Evolutionary conservation across 345 rosid genomes (phyloP).

Genomic region (Lumnitzera littorea): DNA sequence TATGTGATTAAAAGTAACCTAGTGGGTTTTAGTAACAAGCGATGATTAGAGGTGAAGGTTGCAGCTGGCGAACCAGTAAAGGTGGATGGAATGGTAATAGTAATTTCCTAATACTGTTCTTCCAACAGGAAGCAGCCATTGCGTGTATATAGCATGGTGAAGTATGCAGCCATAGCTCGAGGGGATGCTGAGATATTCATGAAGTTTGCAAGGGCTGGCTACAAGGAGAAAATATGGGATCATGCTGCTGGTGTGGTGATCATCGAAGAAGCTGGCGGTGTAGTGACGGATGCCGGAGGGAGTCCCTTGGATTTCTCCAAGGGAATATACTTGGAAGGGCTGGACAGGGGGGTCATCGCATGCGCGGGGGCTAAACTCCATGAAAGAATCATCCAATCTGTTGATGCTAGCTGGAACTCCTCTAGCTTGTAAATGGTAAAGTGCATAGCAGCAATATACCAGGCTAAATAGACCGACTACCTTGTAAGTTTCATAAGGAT

Average conservation of each 20-base stretch:
- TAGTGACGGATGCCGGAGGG: constrained; percentile 91
- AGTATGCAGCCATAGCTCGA: constrained; percentile 87
- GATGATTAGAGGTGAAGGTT: too few relatives aligned
- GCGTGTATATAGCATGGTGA: constrained; percentile 89
- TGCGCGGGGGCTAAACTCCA: constrained; percentile 54
- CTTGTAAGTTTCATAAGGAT: too few relatives aligned
- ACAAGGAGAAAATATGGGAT: constrained; percentile 97
- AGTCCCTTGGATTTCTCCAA: constrained; percentile 62
- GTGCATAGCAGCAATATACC: too few relatives aligned
- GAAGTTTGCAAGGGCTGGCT: constrained; percentile 78
- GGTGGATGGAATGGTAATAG: too few relatives aligned
- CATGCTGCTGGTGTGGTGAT: constrained; percentile 87
- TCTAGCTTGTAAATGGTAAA: constrained; percentile 46
- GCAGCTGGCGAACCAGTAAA: too few relatives aligned
- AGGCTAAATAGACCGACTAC: too few relatives aligned
- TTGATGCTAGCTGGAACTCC: constrained; percentile 89
- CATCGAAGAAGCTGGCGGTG: constrained; percentile 88
- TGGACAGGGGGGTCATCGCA: constrained; percentile 72
- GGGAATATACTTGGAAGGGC: constrained; percentile 76
- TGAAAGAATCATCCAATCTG: constrained; percentile 64
- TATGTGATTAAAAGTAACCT: too few relatives aligned
- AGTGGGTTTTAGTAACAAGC: too few relatives aligned
- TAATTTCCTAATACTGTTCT: too few relatives aligned
- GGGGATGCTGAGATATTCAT: constrained; percentile 90
- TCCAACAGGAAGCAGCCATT: constrained; percentile 59